Percentiles rank a stretch among this genome's conserved stretches.
These are phyloP conservation scores for Fusarium sororula DNA, from an alignment of 2,329 filamentous ascomycete species.

Conservation along the genomic window DNA sequence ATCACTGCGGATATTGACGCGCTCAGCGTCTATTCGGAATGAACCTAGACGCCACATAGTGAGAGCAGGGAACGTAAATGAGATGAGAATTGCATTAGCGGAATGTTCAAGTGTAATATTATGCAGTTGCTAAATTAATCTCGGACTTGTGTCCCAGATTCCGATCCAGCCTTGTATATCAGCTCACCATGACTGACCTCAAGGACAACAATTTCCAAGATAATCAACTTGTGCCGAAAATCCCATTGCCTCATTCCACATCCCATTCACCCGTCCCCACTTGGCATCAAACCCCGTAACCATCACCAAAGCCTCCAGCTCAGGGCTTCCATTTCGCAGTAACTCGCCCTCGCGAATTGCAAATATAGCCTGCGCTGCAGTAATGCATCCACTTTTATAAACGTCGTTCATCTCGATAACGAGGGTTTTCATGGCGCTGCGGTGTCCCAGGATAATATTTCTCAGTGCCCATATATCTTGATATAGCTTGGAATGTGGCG, in stretches of 20 bases:
- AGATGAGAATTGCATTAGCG: background rate
- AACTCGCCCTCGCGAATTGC: background rate
- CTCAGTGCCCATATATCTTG: background rate
- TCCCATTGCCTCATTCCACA: background rate
- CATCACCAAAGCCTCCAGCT: background rate
- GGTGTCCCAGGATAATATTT: background rate
- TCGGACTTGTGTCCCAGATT: accelerated
- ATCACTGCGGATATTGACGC: background rate
- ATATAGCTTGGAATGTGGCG: background rate
- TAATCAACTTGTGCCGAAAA: background rate
- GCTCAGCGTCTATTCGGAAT: background rate
- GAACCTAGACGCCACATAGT: accelerated
- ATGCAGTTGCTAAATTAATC: accelerated
- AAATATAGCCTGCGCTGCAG: background rate
- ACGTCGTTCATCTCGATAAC: background rate
- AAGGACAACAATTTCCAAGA: background rate
- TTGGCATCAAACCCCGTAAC: background rate
- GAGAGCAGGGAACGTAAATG: accelerated
- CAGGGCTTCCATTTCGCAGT: background rate
- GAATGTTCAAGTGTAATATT: accelerated
- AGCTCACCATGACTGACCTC: accelerated
- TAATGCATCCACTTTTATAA: background rate
- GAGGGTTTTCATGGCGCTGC: background rate
- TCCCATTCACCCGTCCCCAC: background rate
- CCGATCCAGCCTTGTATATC: background rate